phyloP scores from a whole-genome alignment of 2,329 filamentous ascomycete species.

The Phoma sp. region DNA sequence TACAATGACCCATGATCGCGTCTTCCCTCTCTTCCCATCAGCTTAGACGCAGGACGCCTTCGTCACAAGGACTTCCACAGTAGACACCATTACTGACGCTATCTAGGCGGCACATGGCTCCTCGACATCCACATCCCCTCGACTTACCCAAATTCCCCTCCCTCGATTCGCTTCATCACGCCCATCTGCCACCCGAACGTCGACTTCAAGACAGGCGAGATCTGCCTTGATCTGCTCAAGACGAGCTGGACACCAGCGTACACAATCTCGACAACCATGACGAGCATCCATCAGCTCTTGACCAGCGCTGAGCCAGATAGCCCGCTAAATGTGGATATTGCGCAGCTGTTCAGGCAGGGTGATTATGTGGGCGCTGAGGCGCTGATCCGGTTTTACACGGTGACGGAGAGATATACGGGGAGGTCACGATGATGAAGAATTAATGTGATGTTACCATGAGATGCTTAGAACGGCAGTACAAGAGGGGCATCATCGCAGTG shows the following conservation, averaged over 20 bases:
- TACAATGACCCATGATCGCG: slow-evolving; percentile 34
- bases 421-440: slow-evolving; percentile 11
- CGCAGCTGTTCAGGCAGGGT: slow-evolving; percentile 71
- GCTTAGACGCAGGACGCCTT: neutral
- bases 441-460: neutral
- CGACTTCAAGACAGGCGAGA: slow-evolving; percentile 74
- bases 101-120: slow-evolving; percentile 77
- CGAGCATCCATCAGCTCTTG: slow-evolving; percentile 75
- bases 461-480: too few relatives aligned
- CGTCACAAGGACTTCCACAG: neutral
- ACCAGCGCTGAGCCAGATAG: slow-evolving; percentile 73
- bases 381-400: slow-evolving; percentile 76
- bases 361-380: slow-evolving; percentile 72
- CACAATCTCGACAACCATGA: slow-evolving; percentile 76
- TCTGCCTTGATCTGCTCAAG: slow-evolving; percentile 88
- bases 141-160: slow-evolving; percentile 80
- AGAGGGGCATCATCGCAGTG: too few relatives aligned
- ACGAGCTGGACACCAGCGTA: slow-evolving; percentile 84
- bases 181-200: slow-evolving; percentile 52
- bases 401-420: slow-evolving; percentile 56
- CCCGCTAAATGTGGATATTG: slow-evolving; percentile 81
- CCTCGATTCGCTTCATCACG: slow-evolving; percentile 79
- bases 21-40: neutral
- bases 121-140: slow-evolving; percentile 78
- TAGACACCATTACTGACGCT: neutral